Evolutionary conservation across 2,329 filamentous ascomycete species (phyloP).

Genomic region (Paraphoma sp.): DNA sequence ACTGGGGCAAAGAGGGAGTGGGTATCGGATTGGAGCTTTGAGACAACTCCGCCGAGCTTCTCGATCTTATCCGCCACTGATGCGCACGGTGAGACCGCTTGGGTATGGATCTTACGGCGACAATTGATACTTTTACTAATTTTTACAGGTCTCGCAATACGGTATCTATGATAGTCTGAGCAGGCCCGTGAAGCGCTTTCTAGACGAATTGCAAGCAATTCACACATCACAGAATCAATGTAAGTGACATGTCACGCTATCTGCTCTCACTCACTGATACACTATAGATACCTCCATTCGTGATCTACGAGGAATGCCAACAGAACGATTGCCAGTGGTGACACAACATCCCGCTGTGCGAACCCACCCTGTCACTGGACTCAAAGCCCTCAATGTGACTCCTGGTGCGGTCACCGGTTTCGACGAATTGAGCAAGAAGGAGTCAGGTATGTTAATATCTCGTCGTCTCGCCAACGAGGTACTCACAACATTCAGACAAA

Average conservation of each 20-base stretch:
- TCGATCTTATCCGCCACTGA: slow-evolving; percentile 5
- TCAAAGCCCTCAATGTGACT: slow-evolving; percentile 51
- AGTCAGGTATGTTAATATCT: slow-evolving; percentile 46
- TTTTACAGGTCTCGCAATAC: slow-evolving; percentile 11
- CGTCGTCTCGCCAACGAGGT: not conserved
- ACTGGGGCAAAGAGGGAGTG: not conserved
- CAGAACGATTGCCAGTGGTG: slow-evolving; percentile 49
- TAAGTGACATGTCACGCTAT: not conserved
- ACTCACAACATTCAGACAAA: slow-evolving; percentile 7
- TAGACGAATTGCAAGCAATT: slow-evolving; percentile 9
- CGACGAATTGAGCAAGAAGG: slow-evolving; percentile 57
- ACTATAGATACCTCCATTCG: slow-evolving; percentile 1
- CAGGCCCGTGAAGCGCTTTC: slow-evolving; percentile 9
- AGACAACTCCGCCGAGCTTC: slow-evolving; percentile 10
- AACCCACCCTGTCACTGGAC: slow-evolving; percentile 57
- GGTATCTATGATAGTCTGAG: slow-evolving; percentile 19
- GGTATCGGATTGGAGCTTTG: slow-evolving; percentile 6
- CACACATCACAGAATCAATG: slow-evolving; percentile 6
- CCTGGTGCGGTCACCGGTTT: slow-evolving; percentile 57
- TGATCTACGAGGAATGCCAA: slow-evolving; percentile 18
- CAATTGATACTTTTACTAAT: not conserved
- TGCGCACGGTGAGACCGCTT: slow-evolving; percentile 1
- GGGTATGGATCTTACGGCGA: not conserved
- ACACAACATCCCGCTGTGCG: slow-evolving; percentile 56
- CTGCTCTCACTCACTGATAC: not conserved